A percentile compares a stretch with the other conserved stretches of the same genome.
Evolutionary conservation across 495 filamentous ascomycete genomes (phyloP).

Genomic region (Penicillium lagena): DNA sequence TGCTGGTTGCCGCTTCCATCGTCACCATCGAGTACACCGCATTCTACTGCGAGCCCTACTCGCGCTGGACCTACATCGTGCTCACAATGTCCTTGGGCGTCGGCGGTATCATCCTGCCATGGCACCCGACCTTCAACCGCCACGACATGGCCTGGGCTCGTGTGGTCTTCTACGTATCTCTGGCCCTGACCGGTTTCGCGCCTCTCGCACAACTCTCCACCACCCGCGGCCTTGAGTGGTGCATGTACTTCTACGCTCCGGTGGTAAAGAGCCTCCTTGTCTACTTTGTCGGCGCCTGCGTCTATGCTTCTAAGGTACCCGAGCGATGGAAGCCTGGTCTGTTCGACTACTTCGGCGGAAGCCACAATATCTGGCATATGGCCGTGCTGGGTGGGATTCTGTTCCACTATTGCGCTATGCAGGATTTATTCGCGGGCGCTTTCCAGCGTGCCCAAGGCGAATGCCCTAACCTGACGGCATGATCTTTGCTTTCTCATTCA

Average conservation of each 20-base stretch:
- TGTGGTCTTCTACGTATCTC: conserved; percentile 84
- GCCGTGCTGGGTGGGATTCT: conserved; percentile 95
- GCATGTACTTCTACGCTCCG: conserved; percentile 82
- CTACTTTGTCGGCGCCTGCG: conserved; percentile 74
- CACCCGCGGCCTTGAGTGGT: conserved; percentile 68
- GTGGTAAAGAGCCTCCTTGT: conserved; percentile 78
- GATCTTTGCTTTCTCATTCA: conserved; percentile 4
- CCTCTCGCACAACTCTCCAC: conserved; percentile 77
- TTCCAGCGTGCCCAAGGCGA: conserved; percentile 61
- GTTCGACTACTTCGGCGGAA: conserved; percentile 91
- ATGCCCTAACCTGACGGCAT: conserved; percentile 38
- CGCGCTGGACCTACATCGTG: conserved; percentile 80
- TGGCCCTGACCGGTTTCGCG: conserved; percentile 86
- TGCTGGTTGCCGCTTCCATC: conserved; percentile 93
- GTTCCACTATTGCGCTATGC: conserved; percentile 95
- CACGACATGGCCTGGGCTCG: conserved; percentile 86
- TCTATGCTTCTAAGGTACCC: conserved; percentile 93
- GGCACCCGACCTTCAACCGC: conserved; percentile 94
- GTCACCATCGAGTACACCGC: conserved; percentile 98
- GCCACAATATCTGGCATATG: conserved; percentile 96
- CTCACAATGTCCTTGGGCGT: conserved; percentile 76
- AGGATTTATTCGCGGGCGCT: conserved; percentile 84
- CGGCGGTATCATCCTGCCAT: conserved; percentile 86
- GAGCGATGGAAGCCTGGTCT: conserved; percentile 87
- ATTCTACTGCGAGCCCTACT: conserved; percentile 92